Base-by-base conservation (phyloP, 768 basidiomycete species). In the Lyophyllum decastes region DNA sequence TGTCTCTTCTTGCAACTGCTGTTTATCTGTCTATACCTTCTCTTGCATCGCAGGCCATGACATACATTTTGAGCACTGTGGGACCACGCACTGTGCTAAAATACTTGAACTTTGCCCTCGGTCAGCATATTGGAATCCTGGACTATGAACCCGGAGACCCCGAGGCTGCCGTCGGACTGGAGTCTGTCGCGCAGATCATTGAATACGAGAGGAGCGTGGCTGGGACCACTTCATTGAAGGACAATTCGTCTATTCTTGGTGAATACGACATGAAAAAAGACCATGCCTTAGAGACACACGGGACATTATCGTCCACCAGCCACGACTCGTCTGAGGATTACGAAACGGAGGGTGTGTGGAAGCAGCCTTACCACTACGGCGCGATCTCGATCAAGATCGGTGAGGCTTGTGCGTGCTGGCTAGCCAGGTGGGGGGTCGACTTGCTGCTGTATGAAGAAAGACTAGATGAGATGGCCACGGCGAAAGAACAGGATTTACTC, bases 371-470 rank as follows among this genome's bases (percentile, higher is more conserved):
- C 64, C 81, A 86, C 66, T 96, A 97, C 65, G 95, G 94, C n/a
- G 80, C 84, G n/a, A 79, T 94, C 10, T 90, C 90, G 0, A 86
- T 94, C 72, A 95, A 93, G 75, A 92, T 97, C 55, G 95, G 95
- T 12, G 94, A 96, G 72, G 89, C 92, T 0, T 88, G 89, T 63
- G 83, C 84, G 2, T 92, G 90, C 70, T 98, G 94, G 94, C 77
- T 97, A 17, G 81, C 87, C 0, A 79, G 92, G 44, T 98, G 95
- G 95, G 92, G 87, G 0, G 68, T 73, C 12, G 94, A 97, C 67
- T 79, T 96, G 60, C 78, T 96, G n/a, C 65, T 67, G 9, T 78
- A 82, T 30, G 91, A 93, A 65, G 81, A 86, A 62, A 72, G 71
- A 41, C 55, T 67, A 51, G 66, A 65, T 9, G 62, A 59, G 16